A percentile compares a stretch with the other conserved stretches of the same genome.
Evolutionary conservation across 2,329 filamentous ascomycete species (phyloP).

Genomic region (Fusarium napiforme): DNA sequence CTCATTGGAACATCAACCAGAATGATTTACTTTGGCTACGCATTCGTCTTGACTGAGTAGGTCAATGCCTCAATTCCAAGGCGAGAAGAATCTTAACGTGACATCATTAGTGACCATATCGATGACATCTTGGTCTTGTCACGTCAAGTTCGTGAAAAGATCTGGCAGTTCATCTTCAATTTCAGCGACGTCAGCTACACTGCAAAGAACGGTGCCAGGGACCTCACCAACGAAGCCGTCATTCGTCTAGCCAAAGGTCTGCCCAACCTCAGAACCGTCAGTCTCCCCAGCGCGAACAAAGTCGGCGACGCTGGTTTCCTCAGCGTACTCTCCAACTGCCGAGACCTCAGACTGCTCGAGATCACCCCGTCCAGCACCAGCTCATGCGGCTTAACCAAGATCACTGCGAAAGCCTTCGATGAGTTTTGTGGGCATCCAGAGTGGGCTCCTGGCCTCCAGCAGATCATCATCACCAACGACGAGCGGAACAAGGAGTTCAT

Average conservation of each 20-base stretch:
- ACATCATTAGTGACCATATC: background rate
- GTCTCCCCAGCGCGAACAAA: accelerated
- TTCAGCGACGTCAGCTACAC: background rate
- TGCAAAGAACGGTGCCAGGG: background rate
- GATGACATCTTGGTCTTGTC: background rate
- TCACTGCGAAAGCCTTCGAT: background rate
- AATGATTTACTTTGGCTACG: background rate
- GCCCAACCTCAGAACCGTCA: background rate
- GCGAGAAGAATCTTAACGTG: background rate
- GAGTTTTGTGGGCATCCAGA: conserved; percentile 8
- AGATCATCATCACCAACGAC: background rate
- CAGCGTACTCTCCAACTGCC: background rate
- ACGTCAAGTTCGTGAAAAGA: background rate
- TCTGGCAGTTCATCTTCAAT: background rate
- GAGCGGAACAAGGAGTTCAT: conserved; percentile 6
- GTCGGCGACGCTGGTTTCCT: background rate
- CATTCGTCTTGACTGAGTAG: background rate
- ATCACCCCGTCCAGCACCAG: background rate
- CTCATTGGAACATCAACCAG: background rate
- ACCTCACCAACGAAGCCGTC: background rate
- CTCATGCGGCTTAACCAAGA: background rate
- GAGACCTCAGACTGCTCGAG: background rate
- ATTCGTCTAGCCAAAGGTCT: background rate
- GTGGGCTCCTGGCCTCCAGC: conserved; percentile 19
- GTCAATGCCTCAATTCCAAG: background rate